phyloP scores from a whole-genome alignment of 179 eudicot genomes.

The Patellifolia procumbens region DNA sequence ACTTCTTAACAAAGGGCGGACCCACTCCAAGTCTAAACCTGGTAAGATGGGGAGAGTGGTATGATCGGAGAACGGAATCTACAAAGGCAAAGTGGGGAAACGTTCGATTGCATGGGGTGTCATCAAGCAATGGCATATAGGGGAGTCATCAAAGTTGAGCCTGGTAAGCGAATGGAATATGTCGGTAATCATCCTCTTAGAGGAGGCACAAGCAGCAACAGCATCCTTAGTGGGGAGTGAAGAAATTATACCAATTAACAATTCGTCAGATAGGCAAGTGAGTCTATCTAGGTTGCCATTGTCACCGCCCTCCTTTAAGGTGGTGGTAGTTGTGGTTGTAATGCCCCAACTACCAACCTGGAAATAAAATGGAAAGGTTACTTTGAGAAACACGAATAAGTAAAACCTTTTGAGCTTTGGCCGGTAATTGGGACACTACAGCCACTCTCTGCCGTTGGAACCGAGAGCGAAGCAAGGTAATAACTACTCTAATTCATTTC shows the following conservation, averaged over 20 bases:
- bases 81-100: constrained; percentile 1
- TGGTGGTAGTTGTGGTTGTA: neutral
- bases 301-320: neutral
- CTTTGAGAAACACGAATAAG: too few relatives aligned
- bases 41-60: neutral
- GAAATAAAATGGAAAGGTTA: too few relatives aligned
- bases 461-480: too few relatives aligned
- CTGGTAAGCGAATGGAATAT: neutral
- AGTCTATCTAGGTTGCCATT: neutral
- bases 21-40: neutral
- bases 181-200: neutral
- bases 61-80: neutral
- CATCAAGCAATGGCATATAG: too few relatives aligned
- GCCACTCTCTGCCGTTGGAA: too few relatives aligned
- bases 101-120: neutral
- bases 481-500: too few relatives aligned
- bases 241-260: neutral
- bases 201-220: neutral
- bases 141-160: too few relatives aligned
- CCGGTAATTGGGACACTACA: too few relatives aligned
- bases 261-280: neutral
- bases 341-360: too few relatives aligned
- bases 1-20: neutral
- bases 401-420: too few relatives aligned
- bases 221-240: neutral